These are phyloP conservation scores for Cyberlindnera petersonii DNA, from an alignment of 805 yeast species.

Conservation along the genomic window DNA sequence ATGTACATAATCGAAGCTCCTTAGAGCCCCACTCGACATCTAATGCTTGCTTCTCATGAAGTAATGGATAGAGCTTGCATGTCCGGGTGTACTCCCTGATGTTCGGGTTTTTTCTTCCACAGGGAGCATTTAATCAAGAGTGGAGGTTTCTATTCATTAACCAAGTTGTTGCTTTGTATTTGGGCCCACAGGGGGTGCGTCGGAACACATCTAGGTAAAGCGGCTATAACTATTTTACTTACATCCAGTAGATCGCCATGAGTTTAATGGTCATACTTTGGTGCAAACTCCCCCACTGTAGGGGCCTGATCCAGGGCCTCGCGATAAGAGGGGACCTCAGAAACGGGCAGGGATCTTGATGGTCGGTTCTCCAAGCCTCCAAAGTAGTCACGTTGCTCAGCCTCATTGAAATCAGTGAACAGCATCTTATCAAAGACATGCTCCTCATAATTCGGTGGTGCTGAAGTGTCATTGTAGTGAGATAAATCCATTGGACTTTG, in stretches of 20 bases:
- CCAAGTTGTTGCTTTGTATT: too few species aligned
- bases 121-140: too few species aligned
- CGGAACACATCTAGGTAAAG: neutral
- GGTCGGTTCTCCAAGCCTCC: neutral
- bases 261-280: slow-evolving; percentile 41
- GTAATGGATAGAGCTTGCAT: too few species aligned
- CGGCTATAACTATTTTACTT: too few species aligned
- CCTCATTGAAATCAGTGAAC: slow-evolving; percentile 13
- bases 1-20: too few species aligned
- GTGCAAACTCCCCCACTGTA: slow-evolving; percentile 45
- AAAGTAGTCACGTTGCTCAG: slow-evolving; percentile 5
- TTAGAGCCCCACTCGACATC: too few species aligned
- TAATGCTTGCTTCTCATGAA: too few species aligned
- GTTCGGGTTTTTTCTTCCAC: too few species aligned
- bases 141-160: neutral
- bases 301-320: slow-evolving; percentile 58
- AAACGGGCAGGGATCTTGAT: slow-evolving; percentile 28
- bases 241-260: neutral
- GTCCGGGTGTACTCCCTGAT: too few species aligned
- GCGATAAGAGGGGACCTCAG: slow-evolving; percentile 71
- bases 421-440: slow-evolving; percentile 60
- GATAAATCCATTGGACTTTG: slow-evolving; percentile 24
- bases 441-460: slow-evolving; percentile 74
- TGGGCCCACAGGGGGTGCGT: too few species aligned
- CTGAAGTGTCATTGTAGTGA: slow-evolving; percentile 44